Evolutionary conservation across 352 stramenopile species (phyloP), one percentile per base, ranked within the genome.

Genomic region (Globisporangium echinulatum): DNA sequence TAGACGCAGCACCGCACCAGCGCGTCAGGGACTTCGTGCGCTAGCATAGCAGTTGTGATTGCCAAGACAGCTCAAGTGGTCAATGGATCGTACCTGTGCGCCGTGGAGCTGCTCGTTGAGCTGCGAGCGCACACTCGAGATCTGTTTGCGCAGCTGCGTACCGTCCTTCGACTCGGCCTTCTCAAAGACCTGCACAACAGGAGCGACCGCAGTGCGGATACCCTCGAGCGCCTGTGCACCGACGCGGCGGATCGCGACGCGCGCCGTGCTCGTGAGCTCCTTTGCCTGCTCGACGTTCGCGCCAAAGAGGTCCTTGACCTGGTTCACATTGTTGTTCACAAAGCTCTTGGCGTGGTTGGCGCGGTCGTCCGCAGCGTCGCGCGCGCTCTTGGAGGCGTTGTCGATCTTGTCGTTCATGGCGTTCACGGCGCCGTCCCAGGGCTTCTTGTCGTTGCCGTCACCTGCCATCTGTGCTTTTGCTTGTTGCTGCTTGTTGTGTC

Each of bases 71-170:
- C 25, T 3, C 25, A 33, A 33, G 25, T 48, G 11, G 13, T 1
- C 11, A 48, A 48, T 14, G n/a, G 17, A n/a, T 47, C 63, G 39
- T 51, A 80, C 52, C 68, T 85, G 72, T 50, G 64, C 70, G 46
- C 79, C 70, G 66, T 86, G 77, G 54, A 87, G 64, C 74, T 88
- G 78, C 46, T 64, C 62, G 67, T 92, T 90, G 17, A 90, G 53
- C 13, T 67, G 62, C 64, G 79, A 64, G 14, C 82, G 79, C 36
- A 66, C 75, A 15, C 38, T 50, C 3, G 68, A 75, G 49, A 92
- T 71, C 17, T 83, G 61, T 43, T 82, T 87, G 60, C 82, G 82
- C 63, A 92, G 64, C 59, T 72, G 59, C 17, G 82, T 92, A 55
- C 82, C 82, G 48, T 92, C 79, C 19, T 69, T 62, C 33, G 72